A percentile compares a stretch with the other conserved stretches of the same genome.
These are phyloP conservation scores for Stephanodiscus minutulus DNA, from an alignment of 108 stramenopile species.

Conservation along the genomic window DNA sequence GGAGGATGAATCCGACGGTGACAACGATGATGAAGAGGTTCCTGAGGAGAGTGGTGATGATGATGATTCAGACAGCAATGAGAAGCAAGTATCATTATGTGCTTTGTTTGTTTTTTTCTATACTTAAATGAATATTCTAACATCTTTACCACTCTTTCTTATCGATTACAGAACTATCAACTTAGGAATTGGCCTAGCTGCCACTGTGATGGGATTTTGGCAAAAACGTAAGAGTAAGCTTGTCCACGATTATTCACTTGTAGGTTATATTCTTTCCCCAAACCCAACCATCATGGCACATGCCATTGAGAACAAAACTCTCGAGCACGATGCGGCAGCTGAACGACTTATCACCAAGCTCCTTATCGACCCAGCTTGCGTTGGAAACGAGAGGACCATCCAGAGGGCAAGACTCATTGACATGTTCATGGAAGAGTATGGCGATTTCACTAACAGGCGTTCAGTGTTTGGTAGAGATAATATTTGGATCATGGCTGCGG, in stretches of 20 bases:
- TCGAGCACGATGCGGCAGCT: neutral
- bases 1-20: no score
- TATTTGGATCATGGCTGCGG: constrained; percentile 9
- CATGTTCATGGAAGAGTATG: neutral
- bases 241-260: constrained; percentile 13
- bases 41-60: no score
- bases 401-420: neutral
- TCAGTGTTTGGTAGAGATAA: neutral
- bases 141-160: no score
- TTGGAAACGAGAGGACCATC: neutral
- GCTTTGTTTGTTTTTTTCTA: no score
- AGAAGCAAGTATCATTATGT: no score
- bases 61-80: no score
- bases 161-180: no score
- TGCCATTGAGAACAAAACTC: neutral
- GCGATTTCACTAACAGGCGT: neutral
- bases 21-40: no score
- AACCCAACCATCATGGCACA: constrained; percentile 12
- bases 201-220: neutral
- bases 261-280: constrained; percentile 5
- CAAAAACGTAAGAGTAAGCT: constrained; percentile 1
- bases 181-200: no score
- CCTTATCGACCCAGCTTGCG: neutral
- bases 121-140: no score
- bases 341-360: neutral